A percentile compares a stretch with the other conserved stretches of the same genome.
These are phyloP conservation scores for Geoglossum cookeanum DNA, from an alignment of 2,329 filamentous ascomycete genomes.

Conservation along the genomic window DNA sequence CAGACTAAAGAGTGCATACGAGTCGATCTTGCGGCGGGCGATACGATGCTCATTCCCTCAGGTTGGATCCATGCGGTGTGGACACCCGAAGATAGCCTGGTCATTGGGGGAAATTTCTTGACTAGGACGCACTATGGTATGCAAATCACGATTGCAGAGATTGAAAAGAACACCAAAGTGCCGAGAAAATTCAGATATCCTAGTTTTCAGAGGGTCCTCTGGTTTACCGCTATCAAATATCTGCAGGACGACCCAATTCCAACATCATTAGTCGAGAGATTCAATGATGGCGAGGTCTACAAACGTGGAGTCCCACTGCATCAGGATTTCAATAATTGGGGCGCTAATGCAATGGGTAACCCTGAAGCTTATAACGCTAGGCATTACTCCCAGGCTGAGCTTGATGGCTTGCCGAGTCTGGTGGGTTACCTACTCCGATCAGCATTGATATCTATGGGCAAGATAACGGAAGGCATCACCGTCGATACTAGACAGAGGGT, in stretches of 20 bases:
- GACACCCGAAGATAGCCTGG: conserved; percentile 49
- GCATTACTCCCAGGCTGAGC: conserved; percentile 42
- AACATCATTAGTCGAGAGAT: conserved; percentile 31
- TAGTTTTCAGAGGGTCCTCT: conserved; percentile 50
- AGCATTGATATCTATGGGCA: conserved; percentile 39
- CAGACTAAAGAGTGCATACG: conserved; percentile 48
- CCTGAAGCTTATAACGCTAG: conserved; percentile 36
- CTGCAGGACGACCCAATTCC: conserved; percentile 45
- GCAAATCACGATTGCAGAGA: conserved; percentile 45
- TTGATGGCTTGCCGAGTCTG: conserved; percentile 40
- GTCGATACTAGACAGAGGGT: conserved; percentile 39
- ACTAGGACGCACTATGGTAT: conserved; percentile 45
- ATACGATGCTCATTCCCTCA: conserved; percentile 52
- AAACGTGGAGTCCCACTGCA: conserved; percentile 35
- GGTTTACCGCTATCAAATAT: conserved; percentile 46
- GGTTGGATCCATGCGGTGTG: conserved; percentile 56
- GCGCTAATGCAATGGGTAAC: conserved; percentile 28
- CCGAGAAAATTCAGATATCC: conserved; percentile 47
- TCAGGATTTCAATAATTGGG: conserved; percentile 36
- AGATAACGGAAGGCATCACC: conserved; percentile 38
- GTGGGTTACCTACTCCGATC: conserved; percentile 42
- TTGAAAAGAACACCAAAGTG: conserved; percentile 48
- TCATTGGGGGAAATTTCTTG: conserved; percentile 53
- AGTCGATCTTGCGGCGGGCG: conserved; percentile 44
- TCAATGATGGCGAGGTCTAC: conserved; percentile 36